phyloP scores from a whole-genome alignment of 1,284 basidiomycete species.

The Trametes hirsuta region DNA sequence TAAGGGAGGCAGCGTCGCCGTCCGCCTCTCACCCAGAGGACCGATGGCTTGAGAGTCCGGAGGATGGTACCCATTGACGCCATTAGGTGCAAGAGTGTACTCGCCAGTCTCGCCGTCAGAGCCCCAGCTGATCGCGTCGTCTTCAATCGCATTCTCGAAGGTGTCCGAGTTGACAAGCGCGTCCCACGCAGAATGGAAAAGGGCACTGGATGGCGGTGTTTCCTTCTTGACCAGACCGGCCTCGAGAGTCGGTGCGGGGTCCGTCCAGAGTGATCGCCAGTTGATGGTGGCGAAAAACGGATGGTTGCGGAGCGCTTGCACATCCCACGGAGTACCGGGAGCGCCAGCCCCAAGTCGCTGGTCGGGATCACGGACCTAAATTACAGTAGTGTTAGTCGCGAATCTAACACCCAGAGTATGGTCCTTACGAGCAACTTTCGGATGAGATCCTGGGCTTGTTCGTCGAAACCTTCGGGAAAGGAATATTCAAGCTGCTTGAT shows the following conservation, averaged over 20 bases:
- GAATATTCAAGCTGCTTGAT: constrained; percentile 76
- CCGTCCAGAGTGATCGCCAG: constrained; percentile 80
- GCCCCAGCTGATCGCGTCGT: constrained; percentile 47
- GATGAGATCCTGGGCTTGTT: constrained; percentile 69
- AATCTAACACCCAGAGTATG: constrained; percentile 7
- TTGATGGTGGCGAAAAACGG: constrained; percentile 74
- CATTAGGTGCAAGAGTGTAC: constrained; percentile 29
- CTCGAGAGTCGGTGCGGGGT: constrained; percentile 60
- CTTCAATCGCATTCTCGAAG: constrained; percentile 29
- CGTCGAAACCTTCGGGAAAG: constrained; percentile 75
- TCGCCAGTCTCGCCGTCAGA: constrained; percentile 45
- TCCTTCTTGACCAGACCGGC: constrained; percentile 57
- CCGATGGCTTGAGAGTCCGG: constrained; percentile 32
- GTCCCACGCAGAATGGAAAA: constrained; percentile 54
- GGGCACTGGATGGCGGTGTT: constrained; percentile 42
- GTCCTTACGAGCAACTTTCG: constrained; percentile 60
- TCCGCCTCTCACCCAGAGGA: constrained; percentile 35
- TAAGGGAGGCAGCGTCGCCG: constrained; percentile 24
- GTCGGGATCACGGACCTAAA: constrained; percentile 69
- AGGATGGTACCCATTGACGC: constrained; percentile 20
- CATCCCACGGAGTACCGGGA: constrained; percentile 48
- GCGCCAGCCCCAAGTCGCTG: constrained; percentile 70
- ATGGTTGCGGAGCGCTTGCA: constrained; percentile 71
- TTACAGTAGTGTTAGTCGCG: not conserved
- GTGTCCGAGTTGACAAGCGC: constrained; percentile 37